A percentile compares a stretch with the other conserved stretches of the same genome.
Conservation (phyloP, 164 flowering plant genomes). For the Magnolia sinica region DNA sequence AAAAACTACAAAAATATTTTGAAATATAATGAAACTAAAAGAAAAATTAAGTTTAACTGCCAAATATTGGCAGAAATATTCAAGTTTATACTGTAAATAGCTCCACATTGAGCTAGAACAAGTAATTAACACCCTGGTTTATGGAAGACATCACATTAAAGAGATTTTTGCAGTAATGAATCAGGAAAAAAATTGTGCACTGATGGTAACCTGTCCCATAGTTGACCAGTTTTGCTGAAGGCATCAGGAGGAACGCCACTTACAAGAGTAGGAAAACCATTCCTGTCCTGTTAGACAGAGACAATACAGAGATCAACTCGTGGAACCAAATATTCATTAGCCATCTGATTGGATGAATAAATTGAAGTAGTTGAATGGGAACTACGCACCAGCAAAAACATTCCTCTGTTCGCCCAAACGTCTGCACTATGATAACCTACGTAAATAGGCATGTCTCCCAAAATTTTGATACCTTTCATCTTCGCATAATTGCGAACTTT, state of each 20-base stretch:
- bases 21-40: neutral
- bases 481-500: conserved; percentile 75
- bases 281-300: conserved; percentile 53
- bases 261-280: conserved; percentile 81
- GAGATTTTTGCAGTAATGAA: neutral
- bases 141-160: no score
- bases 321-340: neutral
- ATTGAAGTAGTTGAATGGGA: neutral
- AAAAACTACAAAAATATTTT: no score
- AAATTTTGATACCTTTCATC: conserved; percentile 73
- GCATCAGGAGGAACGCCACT: conserved; percentile 99
- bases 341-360: neutral
- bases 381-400: conserved; percentile 73
- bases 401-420: conserved; percentile 94
- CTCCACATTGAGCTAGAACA: neutral
- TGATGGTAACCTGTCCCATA: conserved; percentile 79
- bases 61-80: neutral
- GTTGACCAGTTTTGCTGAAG: conserved; percentile 97
- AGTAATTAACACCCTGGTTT: no score
- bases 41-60: neutral
- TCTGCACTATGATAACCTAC: conserved; percentile 99
- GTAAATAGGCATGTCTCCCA: conserved; percentile 99
- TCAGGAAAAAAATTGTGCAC: neutral
- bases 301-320: neutral
- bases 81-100: neutral